Percentiles rank a stretch among this genome's conserved stretches.
Evolutionary conservation across 768 basidiomycete genomes (phyloP).

Genomic region (Clathrus columnatus): DNA sequence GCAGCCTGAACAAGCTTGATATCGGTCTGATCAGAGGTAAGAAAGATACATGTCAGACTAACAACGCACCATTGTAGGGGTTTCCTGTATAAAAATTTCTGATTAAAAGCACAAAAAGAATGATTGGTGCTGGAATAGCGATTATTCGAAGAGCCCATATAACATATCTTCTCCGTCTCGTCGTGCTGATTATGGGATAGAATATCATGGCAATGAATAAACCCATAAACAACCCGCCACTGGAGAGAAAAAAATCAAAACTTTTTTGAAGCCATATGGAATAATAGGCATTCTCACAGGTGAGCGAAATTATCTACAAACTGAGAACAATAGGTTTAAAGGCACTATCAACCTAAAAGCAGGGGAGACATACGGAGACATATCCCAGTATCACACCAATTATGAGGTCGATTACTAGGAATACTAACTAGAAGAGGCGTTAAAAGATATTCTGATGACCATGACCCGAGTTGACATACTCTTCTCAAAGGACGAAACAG

Average conservation of each 20-base stretch:
- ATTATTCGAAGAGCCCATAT: conserved; percentile 66
- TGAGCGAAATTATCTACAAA: conserved; percentile 87
- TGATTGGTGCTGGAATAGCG: conserved; percentile 65
- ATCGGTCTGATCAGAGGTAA: neutral
- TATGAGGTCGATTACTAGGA: conserved; percentile 79
- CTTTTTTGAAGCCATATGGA: neutral
- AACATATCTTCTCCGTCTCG: conserved; percentile 61
- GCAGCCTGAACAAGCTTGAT: conserved; percentile 76
- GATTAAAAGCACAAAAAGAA: conserved; percentile 74
- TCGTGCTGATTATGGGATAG: conserved; percentile 81
- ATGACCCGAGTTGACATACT: conserved; percentile 30
- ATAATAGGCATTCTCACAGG: conserved; percentile 20
- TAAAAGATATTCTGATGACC: neutral
- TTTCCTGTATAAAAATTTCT: conserved; percentile 87
- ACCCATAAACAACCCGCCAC: conserved; percentile 80
- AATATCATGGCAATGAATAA: conserved; percentile 75
- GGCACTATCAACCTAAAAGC: neutral
- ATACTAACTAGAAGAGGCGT: conserved; percentile 50
- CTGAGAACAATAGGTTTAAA: conserved; percentile 19
- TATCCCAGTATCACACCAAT: conserved; percentile 81
- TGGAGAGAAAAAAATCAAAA: conserved; percentile 18
- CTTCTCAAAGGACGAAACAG: conserved; percentile 74
- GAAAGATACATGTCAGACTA: conserved; percentile 2
- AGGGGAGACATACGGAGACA: conserved; percentile 42
- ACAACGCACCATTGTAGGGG: conserved; percentile 67